phyloP scores from a whole-genome alignment of 2,329 filamentous ascomycete genomes.

The Sporothrix dimorphospora region DNA sequence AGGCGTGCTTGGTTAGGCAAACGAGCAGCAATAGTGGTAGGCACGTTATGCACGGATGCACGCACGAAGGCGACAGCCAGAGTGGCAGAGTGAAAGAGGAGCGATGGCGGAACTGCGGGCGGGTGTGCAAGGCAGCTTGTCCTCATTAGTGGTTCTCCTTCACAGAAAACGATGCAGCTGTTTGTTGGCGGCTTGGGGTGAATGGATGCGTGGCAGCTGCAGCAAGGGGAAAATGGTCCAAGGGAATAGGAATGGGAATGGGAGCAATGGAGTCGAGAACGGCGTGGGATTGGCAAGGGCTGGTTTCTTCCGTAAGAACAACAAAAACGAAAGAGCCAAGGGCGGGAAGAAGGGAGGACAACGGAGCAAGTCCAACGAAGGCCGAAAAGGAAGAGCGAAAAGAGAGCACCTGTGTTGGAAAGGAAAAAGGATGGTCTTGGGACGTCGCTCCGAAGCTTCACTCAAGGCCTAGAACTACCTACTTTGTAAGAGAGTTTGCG shows the following conservation, averaged over 20 bases:
- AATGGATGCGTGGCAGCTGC: not conserved
- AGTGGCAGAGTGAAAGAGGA: not conserved
- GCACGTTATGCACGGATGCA: constrained; percentile 14
- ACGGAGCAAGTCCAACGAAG: not conserved
- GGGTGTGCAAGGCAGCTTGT: constrained; percentile 7
- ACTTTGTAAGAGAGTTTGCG: not conserved
- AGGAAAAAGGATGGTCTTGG: not conserved
- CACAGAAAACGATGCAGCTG: constrained; percentile 15
- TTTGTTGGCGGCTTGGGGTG: constrained; percentile 1
- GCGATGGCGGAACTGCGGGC: not conserved
- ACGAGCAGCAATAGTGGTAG: constrained; percentile 18
- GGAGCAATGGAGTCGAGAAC: not conserved
- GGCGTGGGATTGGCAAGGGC: not conserved
- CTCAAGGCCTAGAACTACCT: not conserved
- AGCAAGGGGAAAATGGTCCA: not conserved
- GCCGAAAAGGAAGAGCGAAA: not conserved
- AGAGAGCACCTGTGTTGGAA: not conserved
- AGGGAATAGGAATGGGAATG: not conserved
- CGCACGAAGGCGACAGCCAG: constrained; percentile 1
- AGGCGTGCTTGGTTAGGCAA: constrained; percentile 22
- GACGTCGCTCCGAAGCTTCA: not conserved
- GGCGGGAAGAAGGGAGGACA: not conserved
- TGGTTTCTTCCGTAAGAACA: not conserved
- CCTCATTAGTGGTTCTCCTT: not conserved
- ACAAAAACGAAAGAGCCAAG: not conserved